phyloP scores from a whole-genome alignment of 306 rosid species.

The Cicer arietinum region DNA sequence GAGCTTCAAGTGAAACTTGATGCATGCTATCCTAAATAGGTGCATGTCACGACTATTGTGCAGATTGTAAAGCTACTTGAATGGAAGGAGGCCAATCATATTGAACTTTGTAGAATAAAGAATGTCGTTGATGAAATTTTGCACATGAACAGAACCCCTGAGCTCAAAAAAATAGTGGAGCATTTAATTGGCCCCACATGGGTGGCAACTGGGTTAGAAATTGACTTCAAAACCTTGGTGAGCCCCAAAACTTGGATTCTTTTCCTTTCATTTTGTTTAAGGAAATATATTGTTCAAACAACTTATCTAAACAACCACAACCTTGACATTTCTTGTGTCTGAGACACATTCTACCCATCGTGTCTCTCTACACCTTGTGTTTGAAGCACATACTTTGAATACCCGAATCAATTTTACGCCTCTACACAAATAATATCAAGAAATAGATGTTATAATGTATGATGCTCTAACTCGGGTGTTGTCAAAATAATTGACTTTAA shows the following conservation, averaged over 20 bases:
- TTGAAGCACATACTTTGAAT: too few species aligned
- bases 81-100: constrained; percentile 90
- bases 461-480: too few species aligned
- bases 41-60: constrained; percentile 31
- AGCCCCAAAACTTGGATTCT: constrained; percentile 46
- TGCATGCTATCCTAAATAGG: constrained; percentile 11
- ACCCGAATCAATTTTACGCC: too few species aligned
- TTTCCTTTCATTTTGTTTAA: neutral
- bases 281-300: too few species aligned
- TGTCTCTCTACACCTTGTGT: too few species aligned
- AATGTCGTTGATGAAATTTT: constrained; percentile 83
- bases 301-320: too few species aligned
- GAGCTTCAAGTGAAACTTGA: constrained; percentile 11
- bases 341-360: too few species aligned
- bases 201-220: constrained; percentile 88
- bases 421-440: too few species aligned
- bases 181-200: constrained; percentile 86
- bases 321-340: too few species aligned
- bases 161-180: constrained; percentile 73
- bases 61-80: constrained; percentile 99
- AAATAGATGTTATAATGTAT: too few species aligned
- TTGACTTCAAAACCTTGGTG: constrained; percentile 78
- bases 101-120: constrained; percentile 92
- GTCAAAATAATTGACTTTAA: too few species aligned
- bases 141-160: constrained; percentile 67